A percentile compares a stretch with the other conserved stretches of the same genome.
These are phyloP conservation scores for Podaxis sp. DNA, from an alignment of 768 basidiomycete genomes.

Conservation along the genomic window DNA sequence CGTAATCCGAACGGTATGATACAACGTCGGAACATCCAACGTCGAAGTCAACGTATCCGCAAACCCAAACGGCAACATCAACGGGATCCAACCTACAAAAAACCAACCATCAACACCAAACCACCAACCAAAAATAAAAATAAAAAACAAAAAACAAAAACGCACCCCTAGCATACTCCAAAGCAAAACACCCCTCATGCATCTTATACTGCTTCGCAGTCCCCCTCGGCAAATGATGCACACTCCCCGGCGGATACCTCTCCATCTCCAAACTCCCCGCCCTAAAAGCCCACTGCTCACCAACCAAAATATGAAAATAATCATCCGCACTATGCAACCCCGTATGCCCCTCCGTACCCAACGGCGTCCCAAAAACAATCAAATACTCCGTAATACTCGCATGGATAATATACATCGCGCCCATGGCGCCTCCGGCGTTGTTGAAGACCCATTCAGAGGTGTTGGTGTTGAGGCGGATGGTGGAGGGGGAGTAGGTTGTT, in stretches of 20 bases:
- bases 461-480: constrained; percentile 54
- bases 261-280: constrained; percentile 84
- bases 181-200: constrained; percentile 92
- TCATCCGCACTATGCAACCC: constrained; percentile 96
- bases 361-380: constrained; percentile 92
- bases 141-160: constrained; percentile 7
- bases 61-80: constrained; percentile 93
- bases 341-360: constrained; percentile 95
- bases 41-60: constrained; percentile 86
- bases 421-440: constrained; percentile 98
- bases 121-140: too few relatives aligned
- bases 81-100: constrained; percentile 86
- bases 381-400: constrained; percentile 96
- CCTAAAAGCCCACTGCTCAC: constrained; percentile 91
- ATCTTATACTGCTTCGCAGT: constrained; percentile 96
- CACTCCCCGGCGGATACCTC: constrained; percentile 76
- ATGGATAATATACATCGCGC: constrained; percentile 96
- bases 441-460: constrained; percentile 89
- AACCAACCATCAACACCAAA: background rate
- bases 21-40: constrained; percentile 80
- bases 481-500: constrained; percentile 38
- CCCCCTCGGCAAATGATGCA: constrained; percentile 81
- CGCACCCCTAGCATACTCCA: constrained; percentile 91
- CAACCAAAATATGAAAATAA: constrained; percentile 93
- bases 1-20: constrained; percentile 71